These are phyloP conservation scores for Oryza longistaminata DNA, from an alignment of 176 grass and related monocot species.

Conservation along the genomic window DNA sequence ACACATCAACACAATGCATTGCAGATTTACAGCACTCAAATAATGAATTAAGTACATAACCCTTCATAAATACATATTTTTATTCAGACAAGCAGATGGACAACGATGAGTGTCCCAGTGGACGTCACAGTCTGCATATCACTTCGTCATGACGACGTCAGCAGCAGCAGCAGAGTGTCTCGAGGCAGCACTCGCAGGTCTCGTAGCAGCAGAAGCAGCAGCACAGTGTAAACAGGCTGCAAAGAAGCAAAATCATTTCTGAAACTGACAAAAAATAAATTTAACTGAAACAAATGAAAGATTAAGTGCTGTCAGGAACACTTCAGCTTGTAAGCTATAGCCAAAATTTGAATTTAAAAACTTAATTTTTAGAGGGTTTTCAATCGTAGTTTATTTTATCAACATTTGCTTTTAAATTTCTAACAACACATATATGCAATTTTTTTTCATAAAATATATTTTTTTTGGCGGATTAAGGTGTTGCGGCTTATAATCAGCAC, in stretches of 20 bases:
- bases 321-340: too few relatives aligned
- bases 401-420: too few relatives aligned
- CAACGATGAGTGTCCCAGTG: conserved; percentile 3
- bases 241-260: not conserved
- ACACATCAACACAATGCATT: not conserved
- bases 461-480: too few relatives aligned
- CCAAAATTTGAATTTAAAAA: too few relatives aligned
- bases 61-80: not conserved
- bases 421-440: too few relatives aligned
- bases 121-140: too few relatives aligned
- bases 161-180: conserved; percentile 57
- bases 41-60: too few relatives aligned
- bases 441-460: too few relatives aligned
- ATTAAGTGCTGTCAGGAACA: not conserved
- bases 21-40: too few relatives aligned
- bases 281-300: not conserved
- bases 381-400: too few relatives aligned
- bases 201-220: conserved; percentile 70
- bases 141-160: conserved; percentile 5
- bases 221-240: conserved; percentile 50
- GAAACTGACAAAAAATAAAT: not conserved
- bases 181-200: conserved; percentile 57
- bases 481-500: too few relatives aligned
- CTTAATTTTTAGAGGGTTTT: too few relatives aligned
- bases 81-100: conserved; percentile 16